Evolutionary conservation across 345 rosid species (phyloP).

Genomic region (Fremontodendron californicum): DNA sequence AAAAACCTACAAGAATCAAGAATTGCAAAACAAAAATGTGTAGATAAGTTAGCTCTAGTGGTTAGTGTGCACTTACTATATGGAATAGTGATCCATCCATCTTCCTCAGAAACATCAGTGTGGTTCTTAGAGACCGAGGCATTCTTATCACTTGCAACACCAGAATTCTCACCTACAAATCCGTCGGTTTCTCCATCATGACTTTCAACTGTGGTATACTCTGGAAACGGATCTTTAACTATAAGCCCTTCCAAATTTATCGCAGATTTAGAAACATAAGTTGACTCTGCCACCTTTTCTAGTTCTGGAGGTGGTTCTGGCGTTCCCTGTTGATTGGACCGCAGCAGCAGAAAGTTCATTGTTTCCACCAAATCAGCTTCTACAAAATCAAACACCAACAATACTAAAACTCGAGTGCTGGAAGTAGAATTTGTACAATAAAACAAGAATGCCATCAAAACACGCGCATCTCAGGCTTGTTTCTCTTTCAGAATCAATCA

Average conservation of each 20-base stretch:
- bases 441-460: background rate
- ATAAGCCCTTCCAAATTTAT: slow-evolving; percentile 62
- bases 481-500: background rate
- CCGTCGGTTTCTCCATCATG: slow-evolving; percentile 33
- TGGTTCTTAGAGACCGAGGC: slow-evolving; percentile 44
- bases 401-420: background rate
- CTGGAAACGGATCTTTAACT: slow-evolving; percentile 61
- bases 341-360: slow-evolving; percentile 85
- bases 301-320: slow-evolving; percentile 44
- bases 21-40: background rate
- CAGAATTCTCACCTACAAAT: slow-evolving; percentile 30
- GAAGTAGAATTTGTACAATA: background rate
- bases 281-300: slow-evolving; percentile 41
- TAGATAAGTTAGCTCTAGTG: background rate
- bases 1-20: background rate
- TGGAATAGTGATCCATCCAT: slow-evolving; percentile 95
- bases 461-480: background rate
- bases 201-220: slow-evolving; percentile 39
- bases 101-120: slow-evolving; percentile 74
- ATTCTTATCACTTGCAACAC: slow-evolving; percentile 25
- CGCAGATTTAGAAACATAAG: slow-evolving; percentile 30
- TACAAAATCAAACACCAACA: slow-evolving; percentile 20
- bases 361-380: slow-evolving; percentile 21
- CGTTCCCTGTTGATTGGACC: slow-evolving; percentile 40
- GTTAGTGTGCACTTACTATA: slow-evolving; percentile 58